These are phyloP conservation scores for Prosopis cineraria DNA, from an alignment of 306 rosid species.

Conservation along the genomic window DNA sequence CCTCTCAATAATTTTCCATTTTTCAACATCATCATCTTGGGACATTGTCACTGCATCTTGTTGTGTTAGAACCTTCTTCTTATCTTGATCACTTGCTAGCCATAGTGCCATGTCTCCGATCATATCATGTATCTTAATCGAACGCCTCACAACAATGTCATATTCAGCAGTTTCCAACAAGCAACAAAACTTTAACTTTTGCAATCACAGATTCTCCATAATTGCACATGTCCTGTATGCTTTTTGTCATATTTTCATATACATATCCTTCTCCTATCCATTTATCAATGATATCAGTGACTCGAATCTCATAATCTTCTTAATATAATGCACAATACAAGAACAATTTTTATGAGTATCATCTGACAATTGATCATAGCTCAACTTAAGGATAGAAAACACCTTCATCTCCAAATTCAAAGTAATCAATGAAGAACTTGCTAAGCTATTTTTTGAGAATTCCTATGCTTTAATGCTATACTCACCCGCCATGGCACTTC, in stretches of 20 bases:
- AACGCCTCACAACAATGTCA: too few species aligned
- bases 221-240: background rate
- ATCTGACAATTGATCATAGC: background rate
- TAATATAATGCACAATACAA: slow-evolving; percentile 32
- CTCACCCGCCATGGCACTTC: background rate
- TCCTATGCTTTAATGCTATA: background rate
- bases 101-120: slow-evolving; percentile 15
- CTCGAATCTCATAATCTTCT: background rate
- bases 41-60: background rate
- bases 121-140: background rate
- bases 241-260: background rate
- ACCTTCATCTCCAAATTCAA: background rate
- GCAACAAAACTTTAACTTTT: background rate
- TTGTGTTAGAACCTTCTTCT: background rate
- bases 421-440: background rate
- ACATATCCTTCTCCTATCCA: background rate
- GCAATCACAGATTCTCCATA: background rate
- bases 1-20: background rate
- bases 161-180: background rate
- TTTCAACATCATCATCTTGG: background rate
- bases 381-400: background rate
- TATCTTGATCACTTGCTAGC: background rate
- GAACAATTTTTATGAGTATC: background rate
- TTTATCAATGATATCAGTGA: background rate
- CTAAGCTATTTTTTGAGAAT: background rate